Conservation (phyloP, 2,329 filamentous ascomycete species). For the Colletotrichum destructivum region DNA sequence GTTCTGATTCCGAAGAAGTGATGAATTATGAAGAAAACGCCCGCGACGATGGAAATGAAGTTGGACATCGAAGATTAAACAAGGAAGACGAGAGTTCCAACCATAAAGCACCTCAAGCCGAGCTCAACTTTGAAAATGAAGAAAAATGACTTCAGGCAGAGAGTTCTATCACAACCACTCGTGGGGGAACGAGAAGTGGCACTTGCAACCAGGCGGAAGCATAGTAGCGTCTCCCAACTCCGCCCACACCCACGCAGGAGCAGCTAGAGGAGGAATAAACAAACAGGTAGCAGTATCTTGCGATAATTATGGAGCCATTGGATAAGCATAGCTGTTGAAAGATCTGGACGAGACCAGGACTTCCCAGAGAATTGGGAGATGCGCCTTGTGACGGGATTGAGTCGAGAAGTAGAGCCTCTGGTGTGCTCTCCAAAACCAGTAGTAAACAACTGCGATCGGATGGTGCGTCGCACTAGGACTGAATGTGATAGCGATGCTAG, state of each 20-base stretch:
- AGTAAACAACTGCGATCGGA: neutral
- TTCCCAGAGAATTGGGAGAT: neutral
- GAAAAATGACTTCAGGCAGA: neutral
- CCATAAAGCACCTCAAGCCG: neutral
- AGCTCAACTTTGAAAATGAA: neutral
- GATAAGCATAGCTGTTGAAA: neutral
- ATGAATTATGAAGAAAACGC: conserved; percentile 24
- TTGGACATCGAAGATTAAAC: neutral
- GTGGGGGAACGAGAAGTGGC: neutral
- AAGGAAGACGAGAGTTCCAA: neutral
- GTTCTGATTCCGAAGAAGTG: conserved; percentile 5
- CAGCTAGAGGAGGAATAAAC: neutral
- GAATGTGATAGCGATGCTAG: neutral
- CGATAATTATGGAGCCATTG: neutral
- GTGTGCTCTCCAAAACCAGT: neutral
- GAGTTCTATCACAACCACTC: neutral
- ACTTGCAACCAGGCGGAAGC: neutral
- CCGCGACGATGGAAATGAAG: neutral
- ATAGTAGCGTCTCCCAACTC: neutral
- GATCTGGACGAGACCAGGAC: neutral
- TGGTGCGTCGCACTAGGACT: neutral
- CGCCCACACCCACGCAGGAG: too few species aligned
- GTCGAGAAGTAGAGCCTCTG: neutral
- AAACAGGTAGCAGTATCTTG: neutral
- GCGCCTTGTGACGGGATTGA: neutral